Conservation (phyloP, 1,139 yeast species). For the Entelexis paramagnoliae region DNA sequence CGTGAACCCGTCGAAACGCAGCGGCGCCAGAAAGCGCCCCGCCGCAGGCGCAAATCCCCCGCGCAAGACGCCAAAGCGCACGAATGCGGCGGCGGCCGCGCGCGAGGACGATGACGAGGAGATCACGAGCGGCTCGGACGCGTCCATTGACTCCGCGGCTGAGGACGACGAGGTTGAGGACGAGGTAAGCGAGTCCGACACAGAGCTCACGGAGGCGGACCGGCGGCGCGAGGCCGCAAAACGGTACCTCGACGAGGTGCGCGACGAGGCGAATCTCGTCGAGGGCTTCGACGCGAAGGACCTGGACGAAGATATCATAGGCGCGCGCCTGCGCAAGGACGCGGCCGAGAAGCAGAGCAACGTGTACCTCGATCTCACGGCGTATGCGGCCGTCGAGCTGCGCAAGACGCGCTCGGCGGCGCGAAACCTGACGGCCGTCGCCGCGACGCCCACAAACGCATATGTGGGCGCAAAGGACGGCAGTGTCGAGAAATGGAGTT, state of each 20-base stretch:
- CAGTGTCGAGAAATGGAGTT: conserved; percentile 71
- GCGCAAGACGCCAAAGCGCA: background rate
- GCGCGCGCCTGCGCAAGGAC: conserved; percentile 71
- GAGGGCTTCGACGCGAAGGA: conserved; percentile 85
- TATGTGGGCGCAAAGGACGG: conserved; percentile 80
- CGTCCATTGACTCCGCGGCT: conserved; percentile 13
- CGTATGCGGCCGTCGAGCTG: conserved; percentile 3
- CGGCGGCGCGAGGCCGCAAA: conserved; percentile 89
- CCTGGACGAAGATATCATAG: conserved; percentile 73
- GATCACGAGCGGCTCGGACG: conserved; percentile 28
- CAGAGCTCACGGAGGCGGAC: conserved; percentile 74
- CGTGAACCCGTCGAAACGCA: conserved; percentile 9
- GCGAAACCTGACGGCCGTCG: conserved; percentile 35
- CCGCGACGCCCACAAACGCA: conserved; percentile 39
- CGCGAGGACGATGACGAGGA: conserved; percentile 31
- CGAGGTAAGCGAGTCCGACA: conserved; percentile 29
- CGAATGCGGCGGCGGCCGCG: background rate
- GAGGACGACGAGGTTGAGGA: conserved; percentile 29
- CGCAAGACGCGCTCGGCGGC: conserved; percentile 21
- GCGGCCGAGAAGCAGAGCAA: conserved; percentile 84
- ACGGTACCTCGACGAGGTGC: conserved; percentile 59
- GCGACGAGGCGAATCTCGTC: conserved; percentile 50
- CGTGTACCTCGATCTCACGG: conserved; percentile 56
- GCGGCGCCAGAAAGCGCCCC: conserved; percentile 2
- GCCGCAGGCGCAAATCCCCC: background rate